Conservation (phyloP, 495 filamentous ascomycete genomes). For the Hyaloscypha finlandica region DNA sequence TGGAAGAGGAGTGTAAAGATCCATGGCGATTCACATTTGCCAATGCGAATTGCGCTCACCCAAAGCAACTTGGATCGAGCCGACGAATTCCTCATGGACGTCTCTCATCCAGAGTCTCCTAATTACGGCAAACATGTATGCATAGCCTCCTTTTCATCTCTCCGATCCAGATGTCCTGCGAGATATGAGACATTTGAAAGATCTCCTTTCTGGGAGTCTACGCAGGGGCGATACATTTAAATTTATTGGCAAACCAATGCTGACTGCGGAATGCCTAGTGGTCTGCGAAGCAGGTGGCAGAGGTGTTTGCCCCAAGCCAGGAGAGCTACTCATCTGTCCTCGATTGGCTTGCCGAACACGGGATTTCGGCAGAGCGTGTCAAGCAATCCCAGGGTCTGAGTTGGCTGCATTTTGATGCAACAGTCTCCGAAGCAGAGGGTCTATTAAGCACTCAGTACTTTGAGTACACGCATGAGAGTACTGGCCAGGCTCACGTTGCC, state of each 20-base stretch:
- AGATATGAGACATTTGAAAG: background rate
- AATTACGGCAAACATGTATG: constrained; percentile 28
- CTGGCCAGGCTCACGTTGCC: constrained; percentile 41
- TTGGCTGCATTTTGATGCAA: constrained; percentile 44
- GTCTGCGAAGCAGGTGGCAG: constrained; percentile 23
- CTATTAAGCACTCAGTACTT: constrained; percentile 61
- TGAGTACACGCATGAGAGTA: constrained; percentile 50
- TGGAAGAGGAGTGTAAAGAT: constrained; percentile 22
- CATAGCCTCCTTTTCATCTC: background rate
- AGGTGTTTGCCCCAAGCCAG: constrained; percentile 22
- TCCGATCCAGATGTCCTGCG: background rate
- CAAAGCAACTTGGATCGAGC: constrained; percentile 52
- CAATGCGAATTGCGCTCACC: constrained; percentile 53
- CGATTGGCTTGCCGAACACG: constrained; percentile 12
- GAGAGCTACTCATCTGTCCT: constrained; percentile 4
- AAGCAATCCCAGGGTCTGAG: constrained; percentile 20
- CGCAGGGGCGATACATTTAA: background rate
- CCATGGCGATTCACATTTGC: constrained; percentile 32
- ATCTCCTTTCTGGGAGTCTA: background rate
- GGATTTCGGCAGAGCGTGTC: constrained; percentile 15
- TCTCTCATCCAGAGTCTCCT: constrained; percentile 32
- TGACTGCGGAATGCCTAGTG: background rate
- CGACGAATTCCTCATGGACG: constrained; percentile 53
- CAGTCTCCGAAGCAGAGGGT: constrained; percentile 51
- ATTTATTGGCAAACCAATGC: background rate